These are phyloP conservation scores for Trypanosoma conorhini DNA, from an alignment of 208 protist species.

Conservation along the genomic window DNA sequence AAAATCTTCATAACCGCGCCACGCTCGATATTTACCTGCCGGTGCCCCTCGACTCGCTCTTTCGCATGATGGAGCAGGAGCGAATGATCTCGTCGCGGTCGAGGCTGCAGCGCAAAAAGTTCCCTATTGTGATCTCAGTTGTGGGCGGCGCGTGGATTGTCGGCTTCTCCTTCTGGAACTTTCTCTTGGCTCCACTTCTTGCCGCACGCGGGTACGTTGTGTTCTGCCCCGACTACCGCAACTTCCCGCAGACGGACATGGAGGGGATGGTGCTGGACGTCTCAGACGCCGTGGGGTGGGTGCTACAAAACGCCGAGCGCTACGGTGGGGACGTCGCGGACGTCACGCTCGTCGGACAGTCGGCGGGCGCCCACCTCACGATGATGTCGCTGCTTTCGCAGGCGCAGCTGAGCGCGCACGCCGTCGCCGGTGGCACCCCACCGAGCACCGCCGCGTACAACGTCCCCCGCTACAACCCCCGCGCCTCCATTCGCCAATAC, in stretches of 20 bases:
- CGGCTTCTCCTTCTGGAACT: constrained; percentile 78
- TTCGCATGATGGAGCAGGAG: constrained; percentile 67
- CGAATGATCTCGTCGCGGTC: constrained; percentile 52
- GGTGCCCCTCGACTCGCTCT: constrained; percentile 64
- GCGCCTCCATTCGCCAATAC: constrained; percentile 75
- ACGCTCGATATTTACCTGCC: constrained; percentile 85
- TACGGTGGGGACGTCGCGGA: constrained; percentile 85
- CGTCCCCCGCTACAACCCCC: constrained; percentile 83
- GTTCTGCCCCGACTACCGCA: constrained; percentile 93
- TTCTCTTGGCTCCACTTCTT: constrained; percentile 76
- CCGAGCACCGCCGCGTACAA: constrained; percentile 74
- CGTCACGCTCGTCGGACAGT: constrained; percentile 81
- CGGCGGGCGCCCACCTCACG: constrained; percentile 81
- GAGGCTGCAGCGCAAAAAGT: constrained; percentile 53
- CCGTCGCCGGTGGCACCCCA: constrained; percentile 23
- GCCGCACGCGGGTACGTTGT: constrained; percentile 81
- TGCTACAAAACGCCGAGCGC: constrained; percentile 80
- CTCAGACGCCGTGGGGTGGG: constrained; percentile 85
- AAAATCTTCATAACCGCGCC: constrained; percentile 83
- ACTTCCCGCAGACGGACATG: constrained; percentile 91
- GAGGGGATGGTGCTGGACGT: constrained; percentile 90
- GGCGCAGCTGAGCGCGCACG: constrained; percentile 69
- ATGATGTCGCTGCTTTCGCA: constrained; percentile 89
- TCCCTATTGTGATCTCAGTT: constrained; percentile 77
- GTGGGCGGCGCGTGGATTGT: constrained; percentile 88